These are phyloP conservation scores for Bathelium albidoporum DNA, from an alignment of 495 filamentous ascomycete species.

Conservation along the genomic window DNA sequence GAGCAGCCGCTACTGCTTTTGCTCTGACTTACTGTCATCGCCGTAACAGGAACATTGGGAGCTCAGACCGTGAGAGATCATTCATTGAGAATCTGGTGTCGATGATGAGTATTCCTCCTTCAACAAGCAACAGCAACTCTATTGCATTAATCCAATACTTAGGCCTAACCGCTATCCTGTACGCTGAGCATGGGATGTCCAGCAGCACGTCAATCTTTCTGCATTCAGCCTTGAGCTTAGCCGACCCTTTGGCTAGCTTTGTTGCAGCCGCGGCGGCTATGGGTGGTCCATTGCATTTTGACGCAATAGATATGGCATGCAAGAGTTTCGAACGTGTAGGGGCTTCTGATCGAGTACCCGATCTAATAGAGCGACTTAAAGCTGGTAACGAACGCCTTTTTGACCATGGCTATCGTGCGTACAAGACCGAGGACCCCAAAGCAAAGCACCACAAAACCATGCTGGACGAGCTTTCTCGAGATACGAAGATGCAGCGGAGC, in stretches of 20 bases:
- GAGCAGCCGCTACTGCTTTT: not conserved
- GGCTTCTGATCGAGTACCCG: constrained; percentile 35
- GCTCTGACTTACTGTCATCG: not conserved
- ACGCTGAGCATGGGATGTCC: constrained; percentile 44
- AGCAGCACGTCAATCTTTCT: constrained; percentile 43
- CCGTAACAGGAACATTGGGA: not conserved
- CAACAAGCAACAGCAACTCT: not conserved
- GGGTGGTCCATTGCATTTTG: constrained; percentile 49
- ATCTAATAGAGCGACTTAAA: constrained; percentile 43
- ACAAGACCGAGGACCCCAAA: constrained; percentile 14
- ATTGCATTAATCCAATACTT: constrained; percentile 19
- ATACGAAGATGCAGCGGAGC: not conserved
- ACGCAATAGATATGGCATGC: constrained; percentile 49
- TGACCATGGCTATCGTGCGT: constrained; percentile 52
- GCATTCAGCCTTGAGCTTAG: constrained; percentile 39
- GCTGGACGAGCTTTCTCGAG: not conserved
- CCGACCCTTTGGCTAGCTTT: constrained; percentile 12
- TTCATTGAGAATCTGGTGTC: not conserved
- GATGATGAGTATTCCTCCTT: not conserved
- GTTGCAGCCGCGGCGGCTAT: constrained; percentile 40
- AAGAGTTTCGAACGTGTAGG: constrained; percentile 39
- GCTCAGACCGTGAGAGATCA: not conserved
- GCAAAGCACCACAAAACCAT: not conserved
- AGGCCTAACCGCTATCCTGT: not conserved
- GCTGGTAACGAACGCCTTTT: constrained; percentile 41